These are phyloP conservation scores for Akanthomyces muscarius DNA, from an alignment of 2,329 filamentous ascomycete genomes.

Conservation along the genomic window DNA sequence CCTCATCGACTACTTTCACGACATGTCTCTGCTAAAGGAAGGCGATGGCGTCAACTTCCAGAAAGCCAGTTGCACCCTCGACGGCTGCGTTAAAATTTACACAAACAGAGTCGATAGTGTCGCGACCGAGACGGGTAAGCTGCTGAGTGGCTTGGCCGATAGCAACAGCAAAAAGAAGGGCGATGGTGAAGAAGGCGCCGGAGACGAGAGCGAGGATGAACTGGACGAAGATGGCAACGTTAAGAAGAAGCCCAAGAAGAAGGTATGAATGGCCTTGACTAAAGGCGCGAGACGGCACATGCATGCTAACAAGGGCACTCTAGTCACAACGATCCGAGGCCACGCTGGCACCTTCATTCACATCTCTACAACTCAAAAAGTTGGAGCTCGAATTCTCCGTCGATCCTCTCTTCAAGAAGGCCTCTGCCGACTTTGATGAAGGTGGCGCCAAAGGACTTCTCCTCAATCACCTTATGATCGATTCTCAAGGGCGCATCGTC, in stretches of 20 bases:
- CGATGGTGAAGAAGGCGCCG: conserved; percentile 61
- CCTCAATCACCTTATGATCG: conserved; percentile 94
- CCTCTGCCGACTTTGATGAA: conserved; percentile 96
- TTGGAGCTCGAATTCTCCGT: conserved; percentile 96
- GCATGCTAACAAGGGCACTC: background rate
- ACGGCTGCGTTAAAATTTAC: conserved; percentile 99
- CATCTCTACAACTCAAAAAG: conserved; percentile 88
- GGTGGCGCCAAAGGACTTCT: conserved; percentile 93
- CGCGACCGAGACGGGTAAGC: conserved; percentile 91
- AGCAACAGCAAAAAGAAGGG: conserved; percentile 73
- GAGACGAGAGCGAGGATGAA: conserved; percentile 63
- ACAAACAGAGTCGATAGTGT: conserved; percentile 98
- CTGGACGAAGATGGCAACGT: conserved; percentile 58
- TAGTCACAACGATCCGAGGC: conserved; percentile 74
- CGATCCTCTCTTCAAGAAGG: conserved; percentile 98
- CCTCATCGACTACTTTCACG: conserved; percentile 99
- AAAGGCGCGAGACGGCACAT: background rate
- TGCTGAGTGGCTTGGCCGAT: conserved; percentile 89
- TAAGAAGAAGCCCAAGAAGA: conserved; percentile 66
- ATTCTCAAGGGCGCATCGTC: conserved; percentile 85
- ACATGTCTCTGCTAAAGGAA: conserved; percentile 95
- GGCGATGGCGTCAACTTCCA: conserved; percentile 98
- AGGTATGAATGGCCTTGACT: conserved; percentile 46
- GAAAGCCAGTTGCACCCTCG: conserved; percentile 93
- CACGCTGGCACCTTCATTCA: conserved; percentile 87